Conservation (phyloP, 1,139 yeast species). For the Debaryomyces nepalensis region DNA sequence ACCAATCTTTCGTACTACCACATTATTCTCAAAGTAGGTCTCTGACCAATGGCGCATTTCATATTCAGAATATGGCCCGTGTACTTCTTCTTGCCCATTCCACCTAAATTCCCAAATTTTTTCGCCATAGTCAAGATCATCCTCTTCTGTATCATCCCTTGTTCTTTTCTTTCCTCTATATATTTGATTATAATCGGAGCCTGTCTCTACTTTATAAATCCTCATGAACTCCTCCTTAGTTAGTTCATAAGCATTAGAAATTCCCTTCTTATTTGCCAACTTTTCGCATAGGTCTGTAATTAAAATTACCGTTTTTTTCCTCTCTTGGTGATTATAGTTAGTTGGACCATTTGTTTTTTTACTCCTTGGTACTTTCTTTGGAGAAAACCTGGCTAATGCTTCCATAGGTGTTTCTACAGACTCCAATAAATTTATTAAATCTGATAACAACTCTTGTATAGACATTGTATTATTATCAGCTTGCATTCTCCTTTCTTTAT, state of each 20-base stretch:
- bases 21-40: slow-evolving; percentile 57
- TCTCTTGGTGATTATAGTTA: slow-evolving; percentile 21
- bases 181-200: slow-evolving; percentile 33
- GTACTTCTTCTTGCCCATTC: slow-evolving; percentile 51
- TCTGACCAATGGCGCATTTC: slow-evolving; percentile 67
- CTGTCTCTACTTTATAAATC: slow-evolving; percentile 54
- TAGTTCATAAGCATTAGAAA: slow-evolving; percentile 55
- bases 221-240: slow-evolving; percentile 65
- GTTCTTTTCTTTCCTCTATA: slow-evolving; percentile 28
- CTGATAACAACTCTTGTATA: slow-evolving; percentile 32
- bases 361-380: slow-evolving; percentile 26
- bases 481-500: slow-evolving; percentile 14
- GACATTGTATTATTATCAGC: slow-evolving; percentile 17
- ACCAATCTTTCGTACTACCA: slow-evolving; percentile 45
- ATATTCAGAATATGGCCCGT: slow-evolving; percentile 62
- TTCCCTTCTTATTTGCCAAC: slow-evolving; percentile 44
- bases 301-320: slow-evolving; percentile 34
- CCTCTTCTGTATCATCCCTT: slow-evolving; percentile 15
- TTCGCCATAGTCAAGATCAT: slow-evolving; percentile 32
- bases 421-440: slow-evolving; percentile 49
- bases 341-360: slow-evolving; percentile 16
- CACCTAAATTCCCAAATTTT: slow-evolving; percentile 67
- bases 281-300: slow-evolving; percentile 58
- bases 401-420: slow-evolving; percentile 72
- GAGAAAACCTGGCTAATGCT: slow-evolving; percentile 53